These are phyloP conservation scores for Aspergillus sp. DNA, from an alignment of 2,329 filamentous ascomycete genomes.

Conservation along the genomic window DNA sequence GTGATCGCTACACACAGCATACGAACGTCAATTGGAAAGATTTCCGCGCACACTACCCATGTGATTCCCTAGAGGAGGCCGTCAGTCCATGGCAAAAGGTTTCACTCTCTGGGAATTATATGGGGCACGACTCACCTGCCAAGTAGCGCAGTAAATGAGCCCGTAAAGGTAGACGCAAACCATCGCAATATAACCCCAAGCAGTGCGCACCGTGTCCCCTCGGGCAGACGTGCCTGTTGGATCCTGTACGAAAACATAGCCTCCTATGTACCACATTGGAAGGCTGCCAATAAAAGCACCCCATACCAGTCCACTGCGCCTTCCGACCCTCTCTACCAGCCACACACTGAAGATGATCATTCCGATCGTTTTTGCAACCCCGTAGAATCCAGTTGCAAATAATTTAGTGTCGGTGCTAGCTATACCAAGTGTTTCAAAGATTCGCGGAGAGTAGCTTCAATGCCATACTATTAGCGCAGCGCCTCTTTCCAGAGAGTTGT, in stretches of 20 bases:
- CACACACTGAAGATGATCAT: constrained; percentile 2
- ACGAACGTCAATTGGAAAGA: constrained; percentile 67
- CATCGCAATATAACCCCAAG: constrained; percentile 16
- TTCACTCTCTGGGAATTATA: not conserved
- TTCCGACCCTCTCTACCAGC: constrained; percentile 26
- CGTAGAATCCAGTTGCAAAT: constrained; percentile 62
- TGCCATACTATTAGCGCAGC: not conserved
- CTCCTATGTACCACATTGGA: constrained; percentile 70
- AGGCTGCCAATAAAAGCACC: constrained; percentile 52
- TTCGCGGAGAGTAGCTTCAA: constrained; percentile 59
- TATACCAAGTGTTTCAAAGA: constrained; percentile 55
- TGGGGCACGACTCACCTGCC: constrained; percentile 15
- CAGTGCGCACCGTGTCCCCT: constrained; percentile 2
- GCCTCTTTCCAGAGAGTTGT: not conserved
- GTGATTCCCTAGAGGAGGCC: constrained; percentile 64
- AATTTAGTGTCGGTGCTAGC: constrained; percentile 63
- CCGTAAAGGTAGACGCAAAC: constrained; percentile 16
- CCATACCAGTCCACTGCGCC: constrained; percentile 64
- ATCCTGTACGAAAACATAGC: constrained; percentile 43
- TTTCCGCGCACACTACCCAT: constrained; percentile 73
- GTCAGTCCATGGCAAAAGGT: too few species aligned
- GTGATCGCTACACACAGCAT: constrained; percentile 69
- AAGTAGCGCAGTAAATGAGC: constrained; percentile 12
- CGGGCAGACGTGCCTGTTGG: constrained; percentile 57
- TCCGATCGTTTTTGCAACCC: constrained; percentile 59